Evolutionary conservation across 2,329 filamentous ascomycete species (phyloP).

Genomic region (Aspergillus sp.): DNA sequence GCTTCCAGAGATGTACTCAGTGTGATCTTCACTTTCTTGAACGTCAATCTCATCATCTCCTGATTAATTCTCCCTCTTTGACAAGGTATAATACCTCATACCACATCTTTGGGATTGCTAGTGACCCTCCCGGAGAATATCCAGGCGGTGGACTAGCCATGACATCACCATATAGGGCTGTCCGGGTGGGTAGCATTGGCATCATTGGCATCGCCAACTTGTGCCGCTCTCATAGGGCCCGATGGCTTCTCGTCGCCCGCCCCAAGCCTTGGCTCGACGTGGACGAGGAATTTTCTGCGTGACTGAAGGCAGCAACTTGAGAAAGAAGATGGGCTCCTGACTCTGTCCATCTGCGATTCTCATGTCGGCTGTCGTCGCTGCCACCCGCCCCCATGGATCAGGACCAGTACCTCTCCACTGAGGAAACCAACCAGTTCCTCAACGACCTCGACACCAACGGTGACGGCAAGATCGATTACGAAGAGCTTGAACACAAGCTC

Average conservation of each 20-base stretch:
- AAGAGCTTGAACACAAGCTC: conserved; percentile 2
- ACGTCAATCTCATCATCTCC: too few relatives aligned
- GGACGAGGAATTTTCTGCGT: background rate
- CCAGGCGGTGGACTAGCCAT: background rate
- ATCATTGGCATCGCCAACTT: background rate
- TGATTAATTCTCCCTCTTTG: too few relatives aligned
- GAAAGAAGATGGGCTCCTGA: background rate
- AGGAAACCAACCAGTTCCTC: conserved; percentile 2
- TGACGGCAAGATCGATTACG: conserved; percentile 4
- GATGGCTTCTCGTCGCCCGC: background rate
- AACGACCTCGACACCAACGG: conserved; percentile 3
- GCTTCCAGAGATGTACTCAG: too few relatives aligned
- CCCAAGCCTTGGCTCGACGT: background rate
- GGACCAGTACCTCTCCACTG: background rate
- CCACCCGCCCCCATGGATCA: background rate
- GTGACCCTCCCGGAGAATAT: too few relatives aligned
- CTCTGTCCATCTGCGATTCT: background rate
- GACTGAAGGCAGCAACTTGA: background rate
- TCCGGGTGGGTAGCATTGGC: background rate
- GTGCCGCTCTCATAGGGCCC: background rate
- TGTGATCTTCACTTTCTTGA: too few relatives aligned
- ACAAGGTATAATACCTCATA: too few relatives aligned
- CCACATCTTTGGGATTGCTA: too few relatives aligned
- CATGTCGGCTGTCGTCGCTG: background rate
- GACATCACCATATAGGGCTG: background rate